Evolutionary conservation across 768 basidiomycete species (phyloP), one percentile per base, ranked within the genome.

Genomic region (Trametes villosa): DNA sequence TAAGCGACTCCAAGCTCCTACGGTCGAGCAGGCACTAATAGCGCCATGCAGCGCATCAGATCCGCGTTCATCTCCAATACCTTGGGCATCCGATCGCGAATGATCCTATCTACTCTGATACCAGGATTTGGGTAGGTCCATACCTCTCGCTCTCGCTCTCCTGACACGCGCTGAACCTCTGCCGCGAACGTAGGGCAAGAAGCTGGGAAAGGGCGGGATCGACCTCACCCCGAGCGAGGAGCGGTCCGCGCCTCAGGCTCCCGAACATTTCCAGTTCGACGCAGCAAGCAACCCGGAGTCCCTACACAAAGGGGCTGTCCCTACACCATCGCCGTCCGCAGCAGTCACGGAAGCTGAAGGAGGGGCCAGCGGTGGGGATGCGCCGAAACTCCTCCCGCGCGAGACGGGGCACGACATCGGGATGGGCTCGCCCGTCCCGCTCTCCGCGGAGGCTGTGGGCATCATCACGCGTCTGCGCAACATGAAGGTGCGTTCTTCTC

Each of bases 51-150:
- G 95, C 97, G 0, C 97, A 99, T 76, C 97, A 99, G 74, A 92
- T 98, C 59, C 85, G 97, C 50, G 96, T 99, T 3, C 97, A 99
- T 70, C 83, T 99, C 3, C 97, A 98, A 74, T 98, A 83, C 74
- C 84, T 99, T 57, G 97, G 96, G 1, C 79, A 92, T 70, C 90
- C 97, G 0, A 94, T 99, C 63, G 92, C 93, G 12, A 98, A 99
- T 71, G 97, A 98, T 66, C 92, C 95, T 2, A 83, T 98, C 3
- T 99, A 99, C 74, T 89, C 90, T 18, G 89, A 91, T 60, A 77
- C 79, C 33, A 82, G 81, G 40, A 91, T 92, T 52, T 93, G 91
- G 91, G 91, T 86, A 66, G 33, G 76, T 70, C 7, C 9, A 38
- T 60, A 53, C 53, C 57, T 17, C 27, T 20, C 33, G 9, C 2